Base-by-base conservation (phyloP, 2,329 filamentous ascomycete genomes). In the Exophiala oligosperma region DNA sequence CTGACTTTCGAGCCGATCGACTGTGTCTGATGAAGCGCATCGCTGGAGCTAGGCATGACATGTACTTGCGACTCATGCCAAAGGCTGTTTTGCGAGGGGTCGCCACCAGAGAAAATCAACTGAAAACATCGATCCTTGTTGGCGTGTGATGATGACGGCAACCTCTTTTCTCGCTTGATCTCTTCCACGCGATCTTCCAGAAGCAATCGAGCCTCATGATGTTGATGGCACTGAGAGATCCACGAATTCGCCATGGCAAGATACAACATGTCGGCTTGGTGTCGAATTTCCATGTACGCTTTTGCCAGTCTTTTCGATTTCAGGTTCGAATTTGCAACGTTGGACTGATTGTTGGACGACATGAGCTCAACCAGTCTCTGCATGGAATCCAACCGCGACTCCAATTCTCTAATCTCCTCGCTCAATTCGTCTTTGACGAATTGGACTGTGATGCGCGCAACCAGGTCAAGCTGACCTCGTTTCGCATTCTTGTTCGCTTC, bases 31-130 rank as follows among this genome's bases (percentile, higher is more conserved):
- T 35, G 32, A 6, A 9, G 32, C 32, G 8, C 32, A 9, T 11
- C 32, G 8, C 11, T 11, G 7, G 32, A 35, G 32, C 32, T 9
- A 9, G 32, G 32, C 9, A 35, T 35, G 11, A 56, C 35, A 12
- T 56, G 21, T 8, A 56, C 54, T 14, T 14, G 51, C 12, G 28
- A 35, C 28, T 56, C 54, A 21, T 50, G 54, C 54, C 54, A 56
- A 23, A 52, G 29, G 5, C 4, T 40, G 9, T 56, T 26, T 7
- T 51, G 29, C 14, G 24, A 35, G n/a, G 47, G 48, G 11, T 12
- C 12, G 17, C 47, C 38, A 43, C 48, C 24, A 9, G 28, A 21
- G 21, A 57, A 57, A 1, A 51, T 24, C 24, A 57, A n/a, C 29
- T 51, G 17, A 24, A 57, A 57, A 8, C 38, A 47, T 7, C 14